Conservation (phyloP, 345 rosid genomes). For the Anacardium occidentale region DNA sequence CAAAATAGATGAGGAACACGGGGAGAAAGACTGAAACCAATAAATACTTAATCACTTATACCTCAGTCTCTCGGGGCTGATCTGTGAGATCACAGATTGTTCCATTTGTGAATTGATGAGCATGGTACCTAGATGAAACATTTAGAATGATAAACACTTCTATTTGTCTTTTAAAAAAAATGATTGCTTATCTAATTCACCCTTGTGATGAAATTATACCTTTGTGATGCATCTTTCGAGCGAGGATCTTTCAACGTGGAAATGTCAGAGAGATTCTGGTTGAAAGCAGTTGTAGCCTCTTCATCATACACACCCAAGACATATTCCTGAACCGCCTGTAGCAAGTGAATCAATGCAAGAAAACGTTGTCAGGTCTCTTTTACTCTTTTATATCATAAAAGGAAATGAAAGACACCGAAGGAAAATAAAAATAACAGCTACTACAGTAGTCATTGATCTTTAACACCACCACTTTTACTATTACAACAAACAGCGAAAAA, state of each 20-base stretch:
- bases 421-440: background rate
- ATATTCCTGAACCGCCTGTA: constrained; percentile 81
- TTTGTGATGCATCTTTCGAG: constrained; percentile 77
- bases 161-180: background rate
- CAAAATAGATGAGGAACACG: background rate
- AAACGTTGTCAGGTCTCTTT: background rate
- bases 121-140: constrained; percentile 62
- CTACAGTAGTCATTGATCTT: background rate
- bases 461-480: background rate
- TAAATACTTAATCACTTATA: constrained; percentile 12
- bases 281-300: constrained; percentile 71
- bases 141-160: background rate
- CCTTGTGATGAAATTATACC: constrained; percentile 34
- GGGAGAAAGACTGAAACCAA: constrained; percentile 4
- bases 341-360: constrained; percentile 14
- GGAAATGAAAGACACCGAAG: too few relatives aligned
- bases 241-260: constrained; percentile 78
- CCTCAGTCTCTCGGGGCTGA: constrained; percentile 90
- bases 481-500: background rate
- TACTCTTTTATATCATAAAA: background rate
- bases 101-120: constrained; percentile 83
- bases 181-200: background rate
- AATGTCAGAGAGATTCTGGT: constrained; percentile 70
- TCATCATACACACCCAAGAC: constrained; percentile 72
- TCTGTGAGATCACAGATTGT: constrained; percentile 90